phyloP scores from a whole-genome alignment of 768 basidiomycete species.

The Lactifluus pinguis region DNA sequence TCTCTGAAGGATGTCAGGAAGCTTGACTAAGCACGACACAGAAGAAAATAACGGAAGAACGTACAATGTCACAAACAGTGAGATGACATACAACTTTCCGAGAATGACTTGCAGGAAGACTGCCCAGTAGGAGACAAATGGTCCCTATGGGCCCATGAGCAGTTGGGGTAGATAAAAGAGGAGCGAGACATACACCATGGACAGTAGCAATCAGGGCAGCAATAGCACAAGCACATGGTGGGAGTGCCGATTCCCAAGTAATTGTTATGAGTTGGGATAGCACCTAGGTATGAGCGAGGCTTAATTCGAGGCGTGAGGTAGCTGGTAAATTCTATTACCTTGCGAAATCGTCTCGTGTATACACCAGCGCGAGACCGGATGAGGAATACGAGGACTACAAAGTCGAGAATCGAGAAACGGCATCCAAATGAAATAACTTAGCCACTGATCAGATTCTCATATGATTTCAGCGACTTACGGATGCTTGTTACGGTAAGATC shows the following conservation, averaged over 20 bases:
- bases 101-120: conserved; percentile 23
- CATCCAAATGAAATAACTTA: background rate
- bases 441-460: background rate
- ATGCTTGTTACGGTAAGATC: conserved; percentile 11
- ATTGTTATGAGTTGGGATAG: conserved; percentile 17
- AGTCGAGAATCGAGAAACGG: background rate
- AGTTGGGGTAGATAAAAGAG: background rate
- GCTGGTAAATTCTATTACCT: background rate
- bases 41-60: background rate
- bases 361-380: background rate
- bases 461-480: background rate
- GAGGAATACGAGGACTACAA: conserved; percentile 10
- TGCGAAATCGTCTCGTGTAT: conserved; percentile 6
- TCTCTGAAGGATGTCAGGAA: background rate
- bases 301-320: background rate
- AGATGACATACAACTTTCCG: conserved; percentile 27
- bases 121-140: conserved; percentile 21
- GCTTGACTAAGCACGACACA: background rate
- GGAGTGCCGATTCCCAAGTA: conserved; percentile 25
- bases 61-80: conserved; percentile 25
- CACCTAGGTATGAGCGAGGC: background rate
- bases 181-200: background rate
- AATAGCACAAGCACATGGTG: conserved; percentile 23
- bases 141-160: background rate
- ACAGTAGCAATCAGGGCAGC: conserved; percentile 20